Percentiles rank a stretch among this genome's conserved stretches.
Evolutionary conservation across 805 yeast species (phyloP).

Genomic region (Blastobotrys americana): DNA sequence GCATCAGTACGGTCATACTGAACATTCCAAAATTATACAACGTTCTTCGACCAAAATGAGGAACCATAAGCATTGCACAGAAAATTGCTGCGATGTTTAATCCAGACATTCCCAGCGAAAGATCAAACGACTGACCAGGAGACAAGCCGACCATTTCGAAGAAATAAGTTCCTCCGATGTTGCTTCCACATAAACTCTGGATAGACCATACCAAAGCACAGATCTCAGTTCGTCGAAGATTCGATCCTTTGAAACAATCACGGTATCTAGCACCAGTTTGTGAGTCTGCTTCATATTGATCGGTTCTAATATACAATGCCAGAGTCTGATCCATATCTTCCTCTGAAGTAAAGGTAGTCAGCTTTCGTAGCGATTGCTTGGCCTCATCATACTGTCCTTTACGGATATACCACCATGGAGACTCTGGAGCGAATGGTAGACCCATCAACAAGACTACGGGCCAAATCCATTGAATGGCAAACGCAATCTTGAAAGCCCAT

Average conservation of each 20-base stretch:
- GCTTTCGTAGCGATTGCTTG: conserved; percentile 33
- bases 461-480: conserved; percentile 57
- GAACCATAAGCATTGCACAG: conserved; percentile 17
- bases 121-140: conserved; percentile 34
- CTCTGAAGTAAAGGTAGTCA: conserved; percentile 21
- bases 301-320: conserved; percentile 40
- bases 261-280: conserved; percentile 8
- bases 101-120: conserved; percentile 39
- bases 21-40: conserved; percentile 31
- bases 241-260: conserved; percentile 43
- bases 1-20: conserved; percentile 31
- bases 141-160: conserved; percentile 37
- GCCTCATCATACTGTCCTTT: conserved; percentile 39
- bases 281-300: conserved; percentile 27
- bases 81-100: conserved; percentile 40
- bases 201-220: conserved; percentile 20
- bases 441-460: conserved; percentile 40
- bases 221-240: conserved; percentile 46
- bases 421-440: conserved; percentile 41
- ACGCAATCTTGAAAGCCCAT: conserved; percentile 46
- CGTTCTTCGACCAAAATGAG: conserved; percentile 22
- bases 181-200: conserved; percentile 4
- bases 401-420: conserved; percentile 51
- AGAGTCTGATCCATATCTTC: conserved; percentile 36
- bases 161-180: conserved; percentile 39